Evolutionary conservation across 768 basidiomycete genomes (phyloP).

Genomic region (Suillus plorans): DNA sequence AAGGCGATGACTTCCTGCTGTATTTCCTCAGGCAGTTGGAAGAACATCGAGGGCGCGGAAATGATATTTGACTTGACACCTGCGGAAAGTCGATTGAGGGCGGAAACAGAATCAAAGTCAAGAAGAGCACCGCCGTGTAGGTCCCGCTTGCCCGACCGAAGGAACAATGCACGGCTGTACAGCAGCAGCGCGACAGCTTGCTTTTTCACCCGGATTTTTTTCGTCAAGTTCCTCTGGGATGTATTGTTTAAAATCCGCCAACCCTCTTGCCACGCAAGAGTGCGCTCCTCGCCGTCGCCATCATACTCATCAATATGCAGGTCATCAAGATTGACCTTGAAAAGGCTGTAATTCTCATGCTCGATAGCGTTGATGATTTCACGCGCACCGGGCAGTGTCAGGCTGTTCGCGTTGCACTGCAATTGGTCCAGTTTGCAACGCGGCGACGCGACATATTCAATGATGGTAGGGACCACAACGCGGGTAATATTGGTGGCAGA

Average conservation of each 20-base stretch:
- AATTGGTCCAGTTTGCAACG: constrained; percentile 50
- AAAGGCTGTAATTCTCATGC: constrained; percentile 45
- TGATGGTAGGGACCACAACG: constrained; percentile 39
- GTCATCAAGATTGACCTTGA: constrained; percentile 52
- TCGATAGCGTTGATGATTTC: constrained; percentile 47
- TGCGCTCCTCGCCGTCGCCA: constrained; percentile 29
- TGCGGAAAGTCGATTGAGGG: constrained; percentile 8
- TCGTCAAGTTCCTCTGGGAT: constrained; percentile 43
- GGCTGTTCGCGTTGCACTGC: constrained; percentile 54
- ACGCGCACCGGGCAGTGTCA: constrained; percentile 46
- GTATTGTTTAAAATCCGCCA: constrained; percentile 31
- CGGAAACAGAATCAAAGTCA: constrained; percentile 8
- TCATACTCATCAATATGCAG: constrained; percentile 28
- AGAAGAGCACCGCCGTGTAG: not conserved
- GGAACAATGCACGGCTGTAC: constrained; percentile 49
- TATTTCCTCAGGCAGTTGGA: constrained; percentile 54
- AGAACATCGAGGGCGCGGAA: constrained; percentile 29
- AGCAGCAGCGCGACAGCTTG: constrained; percentile 53
- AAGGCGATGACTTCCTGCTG: constrained; percentile 57
- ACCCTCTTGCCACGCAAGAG: constrained; percentile 31
- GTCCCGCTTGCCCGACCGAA: constrained; percentile 30
- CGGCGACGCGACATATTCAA: constrained; percentile 49
- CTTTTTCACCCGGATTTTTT: constrained; percentile 37
- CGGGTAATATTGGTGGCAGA: constrained; percentile 49
- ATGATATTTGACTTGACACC: constrained; percentile 4